Percentiles rank a stretch among this genome's conserved stretches.
phyloP scores from a whole-genome alignment of 176 grass and related monocot genomes.

The Oryza longistaminata region DNA sequence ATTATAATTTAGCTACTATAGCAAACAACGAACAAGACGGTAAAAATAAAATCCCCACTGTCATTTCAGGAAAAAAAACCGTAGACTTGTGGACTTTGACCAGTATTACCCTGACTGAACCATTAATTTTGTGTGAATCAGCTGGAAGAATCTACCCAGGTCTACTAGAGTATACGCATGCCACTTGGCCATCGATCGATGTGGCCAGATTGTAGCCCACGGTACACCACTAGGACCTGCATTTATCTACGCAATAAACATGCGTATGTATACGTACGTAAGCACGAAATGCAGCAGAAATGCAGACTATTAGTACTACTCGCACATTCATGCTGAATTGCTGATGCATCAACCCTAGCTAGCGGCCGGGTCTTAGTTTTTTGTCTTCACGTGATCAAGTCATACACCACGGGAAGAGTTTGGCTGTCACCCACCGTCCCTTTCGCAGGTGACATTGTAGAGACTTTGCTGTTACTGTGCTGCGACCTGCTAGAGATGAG shows the following conservation, averaged over 20 bases:
- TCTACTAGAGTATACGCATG: not conserved
- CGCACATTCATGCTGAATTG: not conserved
- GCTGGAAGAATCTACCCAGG: not conserved
- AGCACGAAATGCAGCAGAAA: not conserved
- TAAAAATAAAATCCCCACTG: not conserved
- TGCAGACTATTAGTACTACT: not conserved
- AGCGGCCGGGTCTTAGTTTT: not conserved
- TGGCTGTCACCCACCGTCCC: not conserved
- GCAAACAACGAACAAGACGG: not conserved
- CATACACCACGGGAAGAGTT: not conserved
- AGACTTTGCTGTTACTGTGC: not conserved
- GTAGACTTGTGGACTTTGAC: constrained; percentile 35
- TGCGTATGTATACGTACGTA: not conserved
- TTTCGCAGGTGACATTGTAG: not conserved
- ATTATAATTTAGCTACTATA: not conserved
- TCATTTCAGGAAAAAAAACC: not conserved
- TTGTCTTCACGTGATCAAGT: not conserved
- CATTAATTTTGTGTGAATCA: not conserved
- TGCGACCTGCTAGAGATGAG: too few species aligned
- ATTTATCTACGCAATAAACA: not conserved
- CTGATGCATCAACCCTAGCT: not conserved
- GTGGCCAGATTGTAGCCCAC: not conserved
- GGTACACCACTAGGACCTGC: not conserved
- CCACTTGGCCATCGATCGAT: not conserved
- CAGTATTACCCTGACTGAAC: too few species aligned